These are phyloP conservation scores for Smittium culicis DNA, from an alignment of 371 early-diverging fungal species.

Conservation along the genomic window DNA sequence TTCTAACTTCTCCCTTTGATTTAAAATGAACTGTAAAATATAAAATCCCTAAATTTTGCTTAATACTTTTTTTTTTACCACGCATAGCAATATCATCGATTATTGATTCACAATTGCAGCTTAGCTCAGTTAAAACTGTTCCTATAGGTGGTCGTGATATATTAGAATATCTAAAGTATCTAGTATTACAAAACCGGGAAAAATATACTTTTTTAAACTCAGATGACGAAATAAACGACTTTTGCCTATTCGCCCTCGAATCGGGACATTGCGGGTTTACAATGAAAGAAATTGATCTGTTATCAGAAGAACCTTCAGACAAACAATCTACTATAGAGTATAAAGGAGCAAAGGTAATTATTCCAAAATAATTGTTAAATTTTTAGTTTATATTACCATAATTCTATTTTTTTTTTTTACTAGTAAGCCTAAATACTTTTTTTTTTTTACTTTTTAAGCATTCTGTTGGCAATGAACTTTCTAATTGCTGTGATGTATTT, in stretches of 20 bases:
- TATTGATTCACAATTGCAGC: constrained; percentile 9
- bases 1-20: too few relatives aligned
- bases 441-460: background rate
- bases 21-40: too few relatives aligned
- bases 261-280: constrained; percentile 4
- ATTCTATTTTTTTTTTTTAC: too few relatives aligned
- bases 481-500: background rate
- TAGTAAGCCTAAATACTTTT: background rate
- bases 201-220: background rate
- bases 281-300: too few relatives aligned
- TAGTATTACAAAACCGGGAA: constrained; percentile 2
- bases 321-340: constrained; percentile 36
- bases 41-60: too few relatives aligned
- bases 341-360: constrained; percentile 40
- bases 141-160: constrained; percentile 5
- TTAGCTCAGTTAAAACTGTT: background rate
- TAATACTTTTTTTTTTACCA: too few relatives aligned
- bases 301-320: constrained; percentile 16
- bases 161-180: background rate
- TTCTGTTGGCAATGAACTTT: background rate
- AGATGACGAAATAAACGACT: background rate
- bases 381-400: background rate
- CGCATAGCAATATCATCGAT: constrained; percentile 4
- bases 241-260: constrained; percentile 3
- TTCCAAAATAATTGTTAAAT: background rate